Conservation (phyloP, 768 basidiomycete species). For the Lactifluus pinguis region DNA sequence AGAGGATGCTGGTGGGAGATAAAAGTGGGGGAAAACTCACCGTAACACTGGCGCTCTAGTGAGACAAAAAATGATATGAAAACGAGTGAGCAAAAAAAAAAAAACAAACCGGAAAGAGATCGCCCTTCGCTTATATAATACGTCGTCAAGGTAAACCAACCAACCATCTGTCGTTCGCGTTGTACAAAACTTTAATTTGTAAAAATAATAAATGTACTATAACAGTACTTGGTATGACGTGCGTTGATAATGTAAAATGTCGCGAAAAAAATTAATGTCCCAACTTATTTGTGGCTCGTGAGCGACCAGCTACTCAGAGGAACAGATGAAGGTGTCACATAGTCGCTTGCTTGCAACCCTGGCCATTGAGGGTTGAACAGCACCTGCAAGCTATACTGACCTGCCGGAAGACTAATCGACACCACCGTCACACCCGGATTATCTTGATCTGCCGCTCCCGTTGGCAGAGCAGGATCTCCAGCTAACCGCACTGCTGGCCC, state of each 20-base stretch:
- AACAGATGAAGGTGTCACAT: slow-evolving; percentile 65
- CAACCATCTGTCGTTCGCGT: too few species aligned
- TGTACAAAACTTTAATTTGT: too few species aligned
- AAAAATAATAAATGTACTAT: too few species aligned
- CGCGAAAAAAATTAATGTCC: not conserved
- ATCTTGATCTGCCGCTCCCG: slow-evolving; percentile 50
- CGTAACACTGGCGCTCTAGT: too few species aligned
- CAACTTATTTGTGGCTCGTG: slow-evolving; percentile 57
- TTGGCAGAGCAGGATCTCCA: slow-evolving; percentile 56
- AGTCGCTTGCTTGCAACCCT: slow-evolving; percentile 48
- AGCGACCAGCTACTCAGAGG: slow-evolving; percentile 66
- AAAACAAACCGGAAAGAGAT: too few species aligned
- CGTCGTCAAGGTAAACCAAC: too few species aligned
- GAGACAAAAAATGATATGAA: too few species aligned
- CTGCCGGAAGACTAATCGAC: slow-evolving; percentile 54
- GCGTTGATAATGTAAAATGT: not conserved
- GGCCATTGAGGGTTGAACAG: slow-evolving; percentile 93
- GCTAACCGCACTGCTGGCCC: slow-evolving; percentile 44
- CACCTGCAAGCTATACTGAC: slow-evolving; percentile 71
- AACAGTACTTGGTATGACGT: not conserved
- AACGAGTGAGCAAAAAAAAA: too few species aligned
- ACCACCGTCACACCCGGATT: slow-evolving; percentile 80
- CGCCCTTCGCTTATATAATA: too few species aligned
- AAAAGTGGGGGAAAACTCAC: not conserved
- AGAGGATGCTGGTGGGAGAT: not conserved